Percentiles rank a stretch among this genome's conserved stretches.
Evolutionary conservation across 495 filamentous ascomycete genomes (phyloP).

Genomic region (Durotheca rogersii): DNA sequence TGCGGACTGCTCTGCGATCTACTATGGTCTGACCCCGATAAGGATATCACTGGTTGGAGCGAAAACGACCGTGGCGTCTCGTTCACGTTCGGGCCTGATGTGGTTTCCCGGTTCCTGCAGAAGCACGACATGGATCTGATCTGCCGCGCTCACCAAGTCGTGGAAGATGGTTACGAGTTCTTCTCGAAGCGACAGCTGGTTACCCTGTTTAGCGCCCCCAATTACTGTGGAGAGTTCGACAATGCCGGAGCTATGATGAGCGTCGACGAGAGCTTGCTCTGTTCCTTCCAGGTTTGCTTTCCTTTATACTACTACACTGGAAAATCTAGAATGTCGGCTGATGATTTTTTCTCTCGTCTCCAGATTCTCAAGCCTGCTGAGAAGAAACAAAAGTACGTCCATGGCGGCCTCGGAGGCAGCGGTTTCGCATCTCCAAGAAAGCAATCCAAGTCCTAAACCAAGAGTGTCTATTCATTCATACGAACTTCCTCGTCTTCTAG

Average conservation of each 20-base stretch:
- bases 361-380: conserved; percentile 99
- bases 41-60: conserved; percentile 99
- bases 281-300: conserved; percentile 91
- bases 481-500: conserved; percentile 86
- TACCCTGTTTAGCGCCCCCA: conserved; percentile 96
- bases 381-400: conserved; percentile 99
- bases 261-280: conserved; percentile 97
- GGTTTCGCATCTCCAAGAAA: conserved; percentile 89
- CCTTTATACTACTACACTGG: conserved; percentile 1
- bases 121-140: conserved; percentile 99
- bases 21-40: conserved; percentile 98
- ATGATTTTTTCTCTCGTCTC: conserved; percentile 20
- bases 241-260: conserved; percentile 99
- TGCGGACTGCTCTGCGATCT: conserved; percentile 97
- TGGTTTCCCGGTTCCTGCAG: conserved; percentile 96
- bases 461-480: conserved; percentile 68
- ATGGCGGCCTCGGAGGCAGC: conserved; percentile 82
- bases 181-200: conserved; percentile 98
- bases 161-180: conserved; percentile 99
- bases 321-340: no score
- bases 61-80: conserved; percentile 98
- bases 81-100: conserved; percentile 98
- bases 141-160: conserved; percentile 97
- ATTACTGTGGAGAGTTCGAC: conserved; percentile 99
- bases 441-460: conserved; percentile 79